A percentile compares a stretch with the other conserved stretches of the same genome.
Conservation (phyloP, 2,329 filamentous ascomycete genomes). For the Coniochaeta ligniaria region DNA sequence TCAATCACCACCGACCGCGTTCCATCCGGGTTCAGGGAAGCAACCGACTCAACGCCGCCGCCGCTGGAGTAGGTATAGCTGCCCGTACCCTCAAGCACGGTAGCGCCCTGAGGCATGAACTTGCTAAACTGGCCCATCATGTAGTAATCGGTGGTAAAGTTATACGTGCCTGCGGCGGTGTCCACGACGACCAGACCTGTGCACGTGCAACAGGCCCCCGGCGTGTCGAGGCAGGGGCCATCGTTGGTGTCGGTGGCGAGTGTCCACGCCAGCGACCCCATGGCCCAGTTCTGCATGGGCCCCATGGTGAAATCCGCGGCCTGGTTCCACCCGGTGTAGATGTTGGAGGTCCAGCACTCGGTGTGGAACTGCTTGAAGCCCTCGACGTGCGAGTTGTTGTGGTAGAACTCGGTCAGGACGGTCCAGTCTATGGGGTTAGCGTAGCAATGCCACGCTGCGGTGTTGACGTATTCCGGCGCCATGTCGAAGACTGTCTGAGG, state of each 20-base stretch:
- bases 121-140: constrained; percentile 45
- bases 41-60: constrained; percentile 34
- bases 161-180: constrained; percentile 32
- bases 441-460: constrained; percentile 35
- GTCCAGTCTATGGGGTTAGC: constrained; percentile 26
- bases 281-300: constrained; percentile 41
- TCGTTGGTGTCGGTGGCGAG: constrained; percentile 33
- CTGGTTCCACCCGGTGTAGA: constrained; percentile 26
- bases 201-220: constrained; percentile 31
- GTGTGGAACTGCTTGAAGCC: constrained; percentile 36
- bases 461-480: constrained; percentile 22
- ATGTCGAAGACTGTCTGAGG: constrained; percentile 28
- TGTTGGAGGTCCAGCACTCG: constrained; percentile 34
- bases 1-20: constrained; percentile 36
- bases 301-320: constrained; percentile 36
- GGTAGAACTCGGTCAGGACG: constrained; percentile 31
- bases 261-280: constrained; percentile 36
- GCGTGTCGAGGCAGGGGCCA: constrained; percentile 32
- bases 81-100: constrained; percentile 31
- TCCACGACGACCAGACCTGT: constrained; percentile 51
- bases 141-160: constrained; percentile 41
- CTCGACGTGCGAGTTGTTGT: constrained; percentile 23
- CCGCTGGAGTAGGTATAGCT: constrained; percentile 33
- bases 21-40: constrained; percentile 37
- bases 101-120: constrained; percentile 37